Base-by-base conservation (phyloP, 192 early-diverging fungal species). In the Gigaspora rosea region DNA sequence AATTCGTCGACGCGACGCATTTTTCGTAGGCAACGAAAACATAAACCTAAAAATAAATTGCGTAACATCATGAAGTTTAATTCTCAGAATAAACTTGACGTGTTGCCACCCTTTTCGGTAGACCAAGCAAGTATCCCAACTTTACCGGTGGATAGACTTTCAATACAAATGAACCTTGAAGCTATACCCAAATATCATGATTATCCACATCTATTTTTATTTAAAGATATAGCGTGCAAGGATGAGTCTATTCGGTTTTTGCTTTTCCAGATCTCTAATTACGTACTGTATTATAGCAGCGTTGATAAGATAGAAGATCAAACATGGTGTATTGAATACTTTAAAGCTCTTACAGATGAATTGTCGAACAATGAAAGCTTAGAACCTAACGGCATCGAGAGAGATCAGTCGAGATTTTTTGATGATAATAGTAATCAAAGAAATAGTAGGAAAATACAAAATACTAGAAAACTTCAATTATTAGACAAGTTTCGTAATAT, bases 91-190 rank as follows among this genome's bases (percentile, higher is more conserved):
- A 63, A 63, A 63, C 27, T 33, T 6, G 33, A 32, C 33, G 27
- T 63, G 33, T 35, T 62, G 33, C 59, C 22, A 35, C 22, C 59
- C 12, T 20, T 63, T 63, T 22, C 61, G 6, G 27, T 33, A 33
- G 27, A 63, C 1, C 61, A 63, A 63, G 33, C 33, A 15, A 63
- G 27, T 35, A 63, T n/a, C 20, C 18, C 15, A 22, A 68, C 41
- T 33, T 27, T n/a, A 4, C 36, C 18, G 11, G 47, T 36, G 13
- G 46, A 49, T 22, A 47, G 66, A 68, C 41, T 68, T 49, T 68
- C 66, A 16, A n/a, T 11, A 48, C 46, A 68, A 20, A 49, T 68
- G 66, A 68, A 68, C 18, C 41, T 68, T n/a, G 47, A 48, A 68
- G n/a, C 35, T 48, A 18, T 49, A 20, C 41, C 13, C 10, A 49